Conservation (phyloP, 148 eudicot genomes). For the Fagopyrum tataricum region DNA sequence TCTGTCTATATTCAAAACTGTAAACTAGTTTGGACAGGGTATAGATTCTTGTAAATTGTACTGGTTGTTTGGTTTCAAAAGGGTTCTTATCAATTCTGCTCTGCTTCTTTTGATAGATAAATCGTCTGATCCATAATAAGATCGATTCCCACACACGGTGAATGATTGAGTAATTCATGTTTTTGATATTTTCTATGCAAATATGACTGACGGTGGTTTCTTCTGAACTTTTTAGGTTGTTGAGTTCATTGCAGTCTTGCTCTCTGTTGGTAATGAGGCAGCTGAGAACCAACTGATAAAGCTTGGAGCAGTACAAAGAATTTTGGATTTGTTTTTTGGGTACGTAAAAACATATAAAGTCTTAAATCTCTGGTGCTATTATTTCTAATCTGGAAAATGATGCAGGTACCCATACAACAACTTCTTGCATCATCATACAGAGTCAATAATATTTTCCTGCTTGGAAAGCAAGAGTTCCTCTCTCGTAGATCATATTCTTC, state of each 20-base stretch:
- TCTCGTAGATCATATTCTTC: conserved; percentile 73
- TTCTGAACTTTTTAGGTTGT: conserved; percentile 49
- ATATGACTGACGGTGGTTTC: not conserved
- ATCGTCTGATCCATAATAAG: not conserved
- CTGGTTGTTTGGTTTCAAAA: not conserved
- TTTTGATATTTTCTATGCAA: not conserved
- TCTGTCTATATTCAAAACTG: not conserved
- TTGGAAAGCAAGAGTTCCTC: conserved; percentile 69
- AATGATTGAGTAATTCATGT: not conserved
- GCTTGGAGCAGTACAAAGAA: conserved; percentile 71
- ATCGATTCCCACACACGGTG: not conserved
- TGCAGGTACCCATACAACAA: conserved; percentile 92
- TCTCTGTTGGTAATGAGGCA: conserved; percentile 63
- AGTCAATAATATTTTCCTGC: conserved; percentile 61
- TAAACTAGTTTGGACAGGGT: not conserved
- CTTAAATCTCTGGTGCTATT: not conserved
- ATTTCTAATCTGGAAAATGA: conserved; percentile 13
- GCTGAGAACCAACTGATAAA: conserved; percentile 86
- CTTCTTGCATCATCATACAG: conserved; percentile 89
- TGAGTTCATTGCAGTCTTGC: conserved; percentile 84
- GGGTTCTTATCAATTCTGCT: conserved; percentile 1
- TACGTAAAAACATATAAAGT: conserved; percentile 19
- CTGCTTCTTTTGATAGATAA: not conserved
- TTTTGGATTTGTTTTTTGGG: conserved; percentile 79
- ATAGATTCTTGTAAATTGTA: not conserved